Evolutionary conservation across 148 eudicot species (phyloP), one percentile per base, ranked within the genome.

Genomic region (Rhododendron williamsianum): DNA sequence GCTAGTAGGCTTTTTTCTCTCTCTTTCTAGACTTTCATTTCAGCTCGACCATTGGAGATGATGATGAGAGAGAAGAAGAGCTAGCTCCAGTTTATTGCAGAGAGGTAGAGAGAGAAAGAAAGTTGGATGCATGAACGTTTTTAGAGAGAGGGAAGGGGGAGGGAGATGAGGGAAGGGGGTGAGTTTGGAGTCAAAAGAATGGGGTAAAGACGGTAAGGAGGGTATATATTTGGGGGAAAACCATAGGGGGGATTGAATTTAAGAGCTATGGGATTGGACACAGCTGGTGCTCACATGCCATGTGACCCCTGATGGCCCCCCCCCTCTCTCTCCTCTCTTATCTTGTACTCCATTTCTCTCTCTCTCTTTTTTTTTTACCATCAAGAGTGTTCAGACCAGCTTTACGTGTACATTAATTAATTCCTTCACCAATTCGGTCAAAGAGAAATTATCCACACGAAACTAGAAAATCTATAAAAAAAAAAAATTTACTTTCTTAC

Each of bases 201-300:
- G 79, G 78, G 67, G 84, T 82, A 81, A 88, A 88, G 88, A 81
- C 58, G 90, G 86, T 76, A 58, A 81, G 81, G 79, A 84, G 89
- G 58, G 80, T 18, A 80, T 58, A 58, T 58, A 58, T 58, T 58
- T 58, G 25, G n/a, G 65, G 65, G 65, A 58, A 56, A 58, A 38
- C 25, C 46, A 63, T 82, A 69, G 38, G 38, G 84, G 88, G 52
- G 87, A 56, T 67, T 67, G 73, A 67, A 25, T 25, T 71, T 35
- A 33, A 13, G 41, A 71, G 73, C 73, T 25, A 67, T 25, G 41
- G 76, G 38, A 71, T 71, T 71, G 88, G 87, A 80, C 87, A 90
- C 91, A 91, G 95, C 94, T 91, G 96, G 83, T 87, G 81, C 81
- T 93, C 95, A 93, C 95, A 94, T 94, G 97, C 92, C 97, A 92